Base-by-base conservation (phyloP, 192 early-diverging fungal genomes). In the Kappamyces sp. region DNA sequence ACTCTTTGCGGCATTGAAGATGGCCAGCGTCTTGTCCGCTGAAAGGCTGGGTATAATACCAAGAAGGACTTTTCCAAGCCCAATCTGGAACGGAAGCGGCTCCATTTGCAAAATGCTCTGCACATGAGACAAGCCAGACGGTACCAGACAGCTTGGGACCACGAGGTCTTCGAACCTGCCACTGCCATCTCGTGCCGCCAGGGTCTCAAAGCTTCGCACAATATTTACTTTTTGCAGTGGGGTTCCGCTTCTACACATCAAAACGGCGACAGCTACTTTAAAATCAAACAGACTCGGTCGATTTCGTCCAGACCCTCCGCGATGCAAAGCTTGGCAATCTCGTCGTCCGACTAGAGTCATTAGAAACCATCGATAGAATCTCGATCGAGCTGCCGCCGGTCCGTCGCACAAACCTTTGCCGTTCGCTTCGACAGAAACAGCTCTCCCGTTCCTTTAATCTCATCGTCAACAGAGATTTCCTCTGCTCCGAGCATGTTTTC, bases 1-100 rank as follows among this genome's bases (percentile, higher is more conserved):
- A 47, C 49, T 64, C 7, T 52, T 37, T 5, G 76, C 70, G 8
- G 64, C 59, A 3, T 36, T 22, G 3, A 65, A 43, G 4, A 75
- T 31, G 7, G 47, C 54, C 15, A 53, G 35, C 29, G 67, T 54
- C n/a, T 51, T 12, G n/a, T 38, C 35, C 3, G 42, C 57, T 3
- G 67, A 49, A 4, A 76, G 11, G 2, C 36, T 15, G 9, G 53
- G 33, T 38, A 54, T 54, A 2, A 54, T 33, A 31, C 45, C 53
- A 15, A 22, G 29, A 29, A 54, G 30, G 6, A 32, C 36, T 7
- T 31, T 4, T 2, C 53, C 53, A 38, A 54, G 29, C 30, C 45
- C 53, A 39, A 15, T 4, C 35, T 51, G 50, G 4, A 51, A 34
- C 9, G 50, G 35, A n/a, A 51, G 50, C 2, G 40, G 4, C 31